Conservation (phyloP, 2,329 filamentous ascomycete species). For the Fusarium buxicola region DNA sequence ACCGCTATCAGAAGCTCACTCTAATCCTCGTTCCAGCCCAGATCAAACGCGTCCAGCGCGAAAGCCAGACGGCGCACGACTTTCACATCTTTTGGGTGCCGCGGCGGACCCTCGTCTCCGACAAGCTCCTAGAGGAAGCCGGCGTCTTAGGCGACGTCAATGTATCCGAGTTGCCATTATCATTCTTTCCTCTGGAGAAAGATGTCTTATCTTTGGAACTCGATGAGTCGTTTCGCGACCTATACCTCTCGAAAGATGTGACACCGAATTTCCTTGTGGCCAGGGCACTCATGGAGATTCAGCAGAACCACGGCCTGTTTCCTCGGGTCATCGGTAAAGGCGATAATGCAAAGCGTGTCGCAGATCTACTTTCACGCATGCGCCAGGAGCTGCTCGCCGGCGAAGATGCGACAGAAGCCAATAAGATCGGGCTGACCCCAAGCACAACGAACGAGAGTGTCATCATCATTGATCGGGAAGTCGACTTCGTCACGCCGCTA, state of each 20-base stretch:
- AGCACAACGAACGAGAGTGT: conserved; percentile 90
- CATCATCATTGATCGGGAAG: conserved; percentile 94
- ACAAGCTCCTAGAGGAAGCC: conserved; percentile 90
- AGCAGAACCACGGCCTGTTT: conserved; percentile 91
- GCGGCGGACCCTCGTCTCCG: conserved; percentile 88
- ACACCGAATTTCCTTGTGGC: conserved; percentile 91
- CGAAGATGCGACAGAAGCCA: conserved; percentile 74
- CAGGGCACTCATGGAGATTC: conserved; percentile 92
- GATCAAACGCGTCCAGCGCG: conserved; percentile 88
- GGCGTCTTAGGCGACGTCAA: conserved; percentile 94
- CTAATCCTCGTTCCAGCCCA: conserved; percentile 72
- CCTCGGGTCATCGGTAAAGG: conserved; percentile 96
- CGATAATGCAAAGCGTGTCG: conserved; percentile 89
- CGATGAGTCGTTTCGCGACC: conserved; percentile 84
- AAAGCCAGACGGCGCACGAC: conserved; percentile 91
- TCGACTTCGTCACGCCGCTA: conserved; percentile 91
- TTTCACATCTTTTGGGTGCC: conserved; percentile 98
- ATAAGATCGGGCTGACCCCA: conserved; percentile 78
- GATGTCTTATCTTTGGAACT: conserved; percentile 93
- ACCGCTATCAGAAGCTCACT: background rate
- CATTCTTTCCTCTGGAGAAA: conserved; percentile 91
- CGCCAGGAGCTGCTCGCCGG: conserved; percentile 87
- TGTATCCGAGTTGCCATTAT: conserved; percentile 86
- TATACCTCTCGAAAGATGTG: conserved; percentile 91
- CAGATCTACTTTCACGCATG: conserved; percentile 90